Percentiles rank a stretch among this genome's conserved stretches.
These are phyloP conservation scores for Huiozyma sinensis DNA, from an alignment of 805 yeast genomes.

Conservation along the genomic window DNA sequence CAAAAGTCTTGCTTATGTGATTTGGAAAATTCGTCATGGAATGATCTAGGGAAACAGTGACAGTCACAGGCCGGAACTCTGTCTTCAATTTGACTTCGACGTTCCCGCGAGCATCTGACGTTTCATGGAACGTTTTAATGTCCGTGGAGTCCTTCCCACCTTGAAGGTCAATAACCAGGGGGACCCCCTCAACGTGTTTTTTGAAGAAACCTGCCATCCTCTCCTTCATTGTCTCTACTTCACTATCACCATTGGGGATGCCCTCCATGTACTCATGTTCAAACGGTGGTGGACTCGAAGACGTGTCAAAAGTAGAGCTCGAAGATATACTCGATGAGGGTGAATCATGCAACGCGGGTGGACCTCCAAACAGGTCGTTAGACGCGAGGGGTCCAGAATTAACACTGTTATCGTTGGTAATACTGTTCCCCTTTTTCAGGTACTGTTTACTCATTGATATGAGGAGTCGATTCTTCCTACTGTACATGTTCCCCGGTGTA, in stretches of 20 bases:
- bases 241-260: constrained; percentile 16
- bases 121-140: constrained; percentile 32
- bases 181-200: constrained; percentile 48
- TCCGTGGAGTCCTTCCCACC: background rate
- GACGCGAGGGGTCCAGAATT: background rate
- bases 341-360: background rate
- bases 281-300: background rate
- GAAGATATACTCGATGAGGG: background rate
- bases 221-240: constrained; percentile 41
- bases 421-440: constrained; percentile 8
- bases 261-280: background rate
- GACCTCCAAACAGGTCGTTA: background rate
- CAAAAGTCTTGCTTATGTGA: constrained; percentile 9
- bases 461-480: constrained; percentile 60
- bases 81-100: constrained; percentile 45
- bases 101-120: constrained; percentile 60
- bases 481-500: constrained; percentile 53
- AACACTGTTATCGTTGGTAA: background rate
- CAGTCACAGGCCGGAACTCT: constrained; percentile 41
- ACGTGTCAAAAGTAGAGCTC: background rate
- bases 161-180: constrained; percentile 45
- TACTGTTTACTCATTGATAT: constrained; percentile 56
- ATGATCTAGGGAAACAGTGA: constrained; percentile 17
- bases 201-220: constrained; percentile 65
- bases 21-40: constrained; percentile 9